These are phyloP conservation scores for Candida railenensis DNA, from an alignment of 805 yeast species.

Conservation along the genomic window DNA sequence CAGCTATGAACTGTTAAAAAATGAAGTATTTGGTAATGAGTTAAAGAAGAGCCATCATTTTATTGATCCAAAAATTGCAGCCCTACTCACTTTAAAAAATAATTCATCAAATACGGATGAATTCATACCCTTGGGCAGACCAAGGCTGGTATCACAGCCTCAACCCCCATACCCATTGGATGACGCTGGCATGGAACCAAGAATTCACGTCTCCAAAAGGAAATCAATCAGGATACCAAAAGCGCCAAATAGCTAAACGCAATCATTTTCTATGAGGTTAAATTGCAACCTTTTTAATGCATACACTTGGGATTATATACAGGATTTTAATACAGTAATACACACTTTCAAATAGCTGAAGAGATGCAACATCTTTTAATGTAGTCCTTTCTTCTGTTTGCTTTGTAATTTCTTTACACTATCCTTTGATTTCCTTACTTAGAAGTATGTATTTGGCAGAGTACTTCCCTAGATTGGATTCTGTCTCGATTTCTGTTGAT, in stretches of 20 bases:
- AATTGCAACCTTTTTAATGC: no score
- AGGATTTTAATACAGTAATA: background rate
- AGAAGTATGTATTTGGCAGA: constrained; percentile 21
- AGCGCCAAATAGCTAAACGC: background rate
- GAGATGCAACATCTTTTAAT: background rate
- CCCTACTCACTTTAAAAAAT: background rate
- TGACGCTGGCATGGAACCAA: background rate
- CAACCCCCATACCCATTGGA: constrained; percentile 1
- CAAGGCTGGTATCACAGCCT: background rate
- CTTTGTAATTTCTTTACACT: background rate
- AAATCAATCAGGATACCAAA: background rate
- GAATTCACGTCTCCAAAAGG: background rate
- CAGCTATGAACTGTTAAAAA: background rate
- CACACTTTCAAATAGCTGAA: background rate
- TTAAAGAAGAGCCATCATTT: background rate
- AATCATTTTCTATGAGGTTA: no score
- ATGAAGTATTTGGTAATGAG: background rate
- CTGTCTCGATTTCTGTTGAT: constrained; percentile 13
- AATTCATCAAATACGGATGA: background rate
- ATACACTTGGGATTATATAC: no score
- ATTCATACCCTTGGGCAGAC: background rate
- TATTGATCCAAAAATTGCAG: background rate
- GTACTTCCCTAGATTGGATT: constrained; percentile 21
- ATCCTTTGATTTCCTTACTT: no score
- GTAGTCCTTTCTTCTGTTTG: background rate